Conservation (phyloP, 2,329 filamentous ascomycete species). For the Pseudodiploospora longispora region DNA sequence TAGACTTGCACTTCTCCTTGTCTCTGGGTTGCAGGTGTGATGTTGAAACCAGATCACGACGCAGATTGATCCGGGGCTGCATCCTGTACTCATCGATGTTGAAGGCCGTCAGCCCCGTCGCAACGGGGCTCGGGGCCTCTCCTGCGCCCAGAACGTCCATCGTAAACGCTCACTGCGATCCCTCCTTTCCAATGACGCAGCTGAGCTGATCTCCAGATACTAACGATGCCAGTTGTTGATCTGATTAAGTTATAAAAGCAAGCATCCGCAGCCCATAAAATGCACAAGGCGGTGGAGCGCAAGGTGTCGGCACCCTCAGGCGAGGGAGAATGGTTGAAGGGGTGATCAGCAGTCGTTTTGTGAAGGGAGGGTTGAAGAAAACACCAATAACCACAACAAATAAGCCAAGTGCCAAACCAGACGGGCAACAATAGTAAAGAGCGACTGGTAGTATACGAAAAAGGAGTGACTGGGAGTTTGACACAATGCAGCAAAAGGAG, state of each 20-base stretch:
- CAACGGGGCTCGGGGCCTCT: constrained; percentile 1
- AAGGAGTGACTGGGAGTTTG: constrained; percentile 31
- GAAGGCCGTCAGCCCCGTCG: constrained; percentile 11
- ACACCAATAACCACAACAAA: constrained; percentile 16
- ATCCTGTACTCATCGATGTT: constrained; percentile 15
- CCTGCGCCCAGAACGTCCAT: too few relatives aligned
- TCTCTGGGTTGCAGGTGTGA: constrained; percentile 9
- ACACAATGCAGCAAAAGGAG: constrained; percentile 36
- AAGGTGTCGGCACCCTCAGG: not conserved
- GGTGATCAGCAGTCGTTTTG: constrained; percentile 6
- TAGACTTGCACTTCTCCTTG: constrained; percentile 3
- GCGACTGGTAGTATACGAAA: constrained; percentile 24
- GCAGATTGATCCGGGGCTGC: constrained; percentile 19
- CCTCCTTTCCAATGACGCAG: too few relatives aligned
- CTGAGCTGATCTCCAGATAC: too few relatives aligned
- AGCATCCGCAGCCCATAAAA: too few relatives aligned
- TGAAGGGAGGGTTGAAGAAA: constrained; percentile 10
- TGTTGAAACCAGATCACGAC: constrained; percentile 11
- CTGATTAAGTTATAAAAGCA: too few relatives aligned
- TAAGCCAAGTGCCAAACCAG: constrained; percentile 5
- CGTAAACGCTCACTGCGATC: too few relatives aligned
- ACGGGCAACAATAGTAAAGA: constrained; percentile 22
- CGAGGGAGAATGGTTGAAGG: not conserved
- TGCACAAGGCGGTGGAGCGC: too few relatives aligned
- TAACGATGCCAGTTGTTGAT: too few relatives aligned